These are phyloP conservation scores for Kwoniella sp. DNA, from an alignment of 768 basidiomycete species.

Conservation along the genomic window DNA sequence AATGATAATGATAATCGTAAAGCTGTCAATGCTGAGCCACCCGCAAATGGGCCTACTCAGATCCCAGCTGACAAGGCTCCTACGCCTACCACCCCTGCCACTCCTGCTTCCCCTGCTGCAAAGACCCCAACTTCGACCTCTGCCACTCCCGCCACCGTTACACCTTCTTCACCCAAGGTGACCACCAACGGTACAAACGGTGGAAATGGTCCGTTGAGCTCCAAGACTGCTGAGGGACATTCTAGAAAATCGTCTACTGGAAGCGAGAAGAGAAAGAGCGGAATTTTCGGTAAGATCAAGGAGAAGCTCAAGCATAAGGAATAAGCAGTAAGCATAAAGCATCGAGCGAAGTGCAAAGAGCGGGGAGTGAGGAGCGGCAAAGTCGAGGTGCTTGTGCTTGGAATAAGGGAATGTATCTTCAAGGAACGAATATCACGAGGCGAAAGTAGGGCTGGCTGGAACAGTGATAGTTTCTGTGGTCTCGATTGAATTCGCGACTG, in stretches of 20 bases:
- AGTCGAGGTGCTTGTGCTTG: too few relatives aligned
- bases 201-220: not conserved
- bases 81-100: not conserved
- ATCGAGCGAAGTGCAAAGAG: too few relatives aligned
- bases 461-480: too few relatives aligned
- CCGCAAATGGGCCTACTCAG: slow-evolving; percentile 7
- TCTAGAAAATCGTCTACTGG: slow-evolving; percentile 14
- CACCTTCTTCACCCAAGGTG: not conserved
- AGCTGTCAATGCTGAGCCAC: not conserved
- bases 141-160: not conserved
- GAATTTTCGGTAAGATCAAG: slow-evolving; percentile 49
- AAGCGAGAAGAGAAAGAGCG: slow-evolving; percentile 38
- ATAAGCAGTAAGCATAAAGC: too few relatives aligned
- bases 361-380: too few relatives aligned
- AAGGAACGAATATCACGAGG: too few relatives aligned
- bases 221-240: not conserved
- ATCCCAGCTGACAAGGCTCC: not conserved
- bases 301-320: slow-evolving; percentile 34
- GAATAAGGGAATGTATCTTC: too few relatives aligned
- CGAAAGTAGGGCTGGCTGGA: too few relatives aligned
- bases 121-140: not conserved
- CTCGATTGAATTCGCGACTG: too few relatives aligned
- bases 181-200: slow-evolving; percentile 3
- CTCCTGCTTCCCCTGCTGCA: not conserved
- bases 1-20: not conserved